Conservation (phyloP, 345 rosid genomes). For the Reutealis trisperma region DNA sequence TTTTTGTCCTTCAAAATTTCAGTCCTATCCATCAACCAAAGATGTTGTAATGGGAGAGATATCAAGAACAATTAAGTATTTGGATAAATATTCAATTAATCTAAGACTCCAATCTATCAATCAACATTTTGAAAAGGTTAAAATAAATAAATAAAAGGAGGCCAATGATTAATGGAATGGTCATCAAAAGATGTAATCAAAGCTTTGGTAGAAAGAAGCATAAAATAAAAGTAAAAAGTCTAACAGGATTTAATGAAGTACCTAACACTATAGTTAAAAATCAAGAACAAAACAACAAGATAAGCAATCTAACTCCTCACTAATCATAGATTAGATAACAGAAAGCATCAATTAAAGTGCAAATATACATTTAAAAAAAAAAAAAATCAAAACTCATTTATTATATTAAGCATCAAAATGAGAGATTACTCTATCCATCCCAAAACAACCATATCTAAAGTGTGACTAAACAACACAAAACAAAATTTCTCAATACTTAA, state of each 20-base stretch:
- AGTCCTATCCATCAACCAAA: neutral
- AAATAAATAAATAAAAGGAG: neutral
- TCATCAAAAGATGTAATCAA: neutral
- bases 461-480: neutral
- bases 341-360: neutral
- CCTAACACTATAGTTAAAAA: neutral
- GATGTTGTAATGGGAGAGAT: neutral
- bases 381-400: neutral
- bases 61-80: neutral
- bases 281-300: neutral
- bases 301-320: neutral
- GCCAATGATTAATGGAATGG: neutral
- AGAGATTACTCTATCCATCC: neutral
- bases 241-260: neutral
- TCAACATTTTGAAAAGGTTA: neutral
- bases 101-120: neutral
- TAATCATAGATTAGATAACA: neutral
- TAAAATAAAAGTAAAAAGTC: neutral
- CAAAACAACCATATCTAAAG: no score
- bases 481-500: neutral
- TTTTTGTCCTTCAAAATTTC: neutral
- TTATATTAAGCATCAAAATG: neutral
- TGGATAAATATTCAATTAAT: neutral
- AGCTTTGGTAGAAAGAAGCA: neutral
- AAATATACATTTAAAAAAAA: no score